Conservation (phyloP, 768 basidiomycete species). For the Tricholoma furcatifolium region DNA sequence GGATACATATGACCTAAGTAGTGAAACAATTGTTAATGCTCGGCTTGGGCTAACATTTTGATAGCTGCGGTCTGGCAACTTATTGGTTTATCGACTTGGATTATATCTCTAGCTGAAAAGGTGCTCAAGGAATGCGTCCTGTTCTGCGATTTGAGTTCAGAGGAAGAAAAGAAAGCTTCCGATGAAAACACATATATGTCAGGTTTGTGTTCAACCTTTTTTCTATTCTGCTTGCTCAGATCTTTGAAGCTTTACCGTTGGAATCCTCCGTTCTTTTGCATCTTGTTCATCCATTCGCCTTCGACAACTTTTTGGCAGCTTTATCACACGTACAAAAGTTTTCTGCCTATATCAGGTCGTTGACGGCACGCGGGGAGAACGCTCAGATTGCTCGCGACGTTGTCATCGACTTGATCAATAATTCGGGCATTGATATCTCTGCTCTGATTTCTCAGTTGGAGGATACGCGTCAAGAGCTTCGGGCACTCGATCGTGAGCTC, state of each 20-base stretch:
- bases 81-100: conserved; percentile 60
- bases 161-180: neutral
- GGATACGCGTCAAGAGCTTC: conserved; percentile 31
- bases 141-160: conserved; percentile 22
- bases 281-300: conserved; percentile 59
- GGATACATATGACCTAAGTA: conserved; percentile 65
- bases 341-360: conserved; percentile 47
- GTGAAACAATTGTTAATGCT: neutral
- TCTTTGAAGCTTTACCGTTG: conserved; percentile 15
- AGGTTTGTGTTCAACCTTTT: neutral
- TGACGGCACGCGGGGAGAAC: conserved; percentile 58
- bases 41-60: conserved; percentile 3
- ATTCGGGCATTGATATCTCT: conserved; percentile 62
- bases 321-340: conserved; percentile 60
- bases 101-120: conserved; percentile 57
- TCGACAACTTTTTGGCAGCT: conserved; percentile 49
- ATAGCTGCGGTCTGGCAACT: conserved; percentile 76
- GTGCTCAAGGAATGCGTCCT: conserved; percentile 57
- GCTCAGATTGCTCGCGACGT: conserved; percentile 63
- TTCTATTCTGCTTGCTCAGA: neutral
- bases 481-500: conserved; percentile 33
- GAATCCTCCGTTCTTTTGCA: conserved; percentile 50
- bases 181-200: neutral
- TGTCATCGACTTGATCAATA: conserved; percentile 60
- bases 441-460: conserved; percentile 48